Base-by-base conservation (phyloP, 257 asterid genomes). In the Plantago elongata region DNA sequence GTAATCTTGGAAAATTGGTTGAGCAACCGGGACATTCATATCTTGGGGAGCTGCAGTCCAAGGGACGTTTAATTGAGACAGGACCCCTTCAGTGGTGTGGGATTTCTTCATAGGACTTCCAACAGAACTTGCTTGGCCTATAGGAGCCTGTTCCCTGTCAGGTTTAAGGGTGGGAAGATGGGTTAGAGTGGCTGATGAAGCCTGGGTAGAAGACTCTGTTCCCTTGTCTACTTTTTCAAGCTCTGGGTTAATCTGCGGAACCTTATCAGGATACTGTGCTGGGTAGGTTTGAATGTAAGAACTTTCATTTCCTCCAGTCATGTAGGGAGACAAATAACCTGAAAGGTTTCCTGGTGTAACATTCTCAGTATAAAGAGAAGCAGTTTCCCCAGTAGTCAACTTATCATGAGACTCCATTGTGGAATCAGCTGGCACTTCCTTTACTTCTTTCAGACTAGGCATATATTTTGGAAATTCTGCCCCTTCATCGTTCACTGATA, bases 171-270 rank as follows among this genome's bases (percentile, higher is more conserved):
- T 51, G 51, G 72, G 74, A 72, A 43, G 65, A 73, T 60, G 75
- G 52, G 69, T 63, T 59, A 64, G 57, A 54, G 57, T 16, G 55
- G 76, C 44, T 63, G 68, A 42, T 65, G 79, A 60, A 64, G 70
- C 68, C 15, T 55, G 65, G 45, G 58, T 66, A 49, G 64, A 58
- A 34, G 81, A 64, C 27, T 76, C 61, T 50, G 74, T 62, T 69
- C 73, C 76, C 14, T 78, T 45, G 58, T 63, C 70, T 59, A 75
- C 62, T 60, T 51, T 47, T 61, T 66, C 67, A 62, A 65, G 71
- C 60, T 78, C 72, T 51, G 74, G 80, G 69, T 74, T 76, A 74
- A 54, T 64, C 70, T 57, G 81, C 42, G 71, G 74, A 60, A 67
- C 62, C 64, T 66, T 71, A 66, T 22, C 27, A 22, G 27, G 27